Evolutionary conservation across 164 flowering plant species (phyloP), one percentile per base, ranked within the genome.

Genomic region (Umbilicus rupestris): DNA sequence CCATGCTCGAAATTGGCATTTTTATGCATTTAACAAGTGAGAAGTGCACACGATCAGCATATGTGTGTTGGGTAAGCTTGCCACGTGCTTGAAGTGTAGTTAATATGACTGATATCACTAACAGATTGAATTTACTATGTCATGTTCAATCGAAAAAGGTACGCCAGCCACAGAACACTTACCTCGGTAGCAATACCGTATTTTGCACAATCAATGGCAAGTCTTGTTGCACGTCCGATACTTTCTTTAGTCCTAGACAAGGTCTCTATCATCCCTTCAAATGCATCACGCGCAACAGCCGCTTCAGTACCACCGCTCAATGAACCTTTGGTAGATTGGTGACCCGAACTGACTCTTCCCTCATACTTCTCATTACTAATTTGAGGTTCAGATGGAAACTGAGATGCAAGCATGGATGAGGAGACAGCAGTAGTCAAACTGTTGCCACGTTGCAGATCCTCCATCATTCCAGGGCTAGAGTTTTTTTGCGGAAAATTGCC

Each of bases 261-360:
- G 33, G 99, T 94, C 79, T 94, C 99, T 68, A 94, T 84, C 99
- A 94, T 94, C 69, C 99, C 99, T 77, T 94, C 99, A 81, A 94
- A 94, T 68, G 99, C 96, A 84, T 94, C 99, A 64, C 99, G 96
- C 68, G 97, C 89, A 76, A 94, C 93, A 76, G 93, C 88, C 65
- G 94, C 99, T 77, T 94, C 99, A 60, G 97, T 91, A 71, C 87
- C 92, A 73, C 93, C 99, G 81, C 96, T 94, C 66, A 91, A 76
- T 35, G 97, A 83, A n/a, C 83, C 87, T 62, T 80, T 88, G 70
- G 67, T 75, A 60, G 79, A 73, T 60, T 70, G 76, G 63, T 78
- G 77, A 42, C 83, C 89, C 8, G 92, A 81, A 80, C 84, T 80
- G 24, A 77, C 79, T 73, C 80, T 81, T 70, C 77, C 81, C 74